Conservation (phyloP, 345 rosid species). For the Heritiera littoralis region DNA sequence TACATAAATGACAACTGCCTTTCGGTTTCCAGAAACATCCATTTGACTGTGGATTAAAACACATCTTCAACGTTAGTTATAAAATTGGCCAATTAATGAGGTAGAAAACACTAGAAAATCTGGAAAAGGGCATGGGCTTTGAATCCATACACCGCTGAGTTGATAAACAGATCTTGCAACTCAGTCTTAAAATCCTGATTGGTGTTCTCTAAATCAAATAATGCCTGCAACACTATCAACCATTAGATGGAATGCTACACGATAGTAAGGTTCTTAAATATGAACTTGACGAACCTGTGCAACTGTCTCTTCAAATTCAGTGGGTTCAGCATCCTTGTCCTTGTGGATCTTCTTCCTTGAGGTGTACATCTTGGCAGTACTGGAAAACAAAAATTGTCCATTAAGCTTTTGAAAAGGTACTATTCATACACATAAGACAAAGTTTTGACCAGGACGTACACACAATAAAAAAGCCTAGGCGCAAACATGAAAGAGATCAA, state of each 20-base stretch:
- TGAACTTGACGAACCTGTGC: conserved; percentile 53
- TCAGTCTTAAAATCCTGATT: conserved; percentile 82
- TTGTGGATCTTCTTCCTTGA: conserved; percentile 78
- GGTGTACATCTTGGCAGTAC: conserved; percentile 71
- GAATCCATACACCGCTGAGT: conserved; percentile 61
- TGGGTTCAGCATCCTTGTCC: conserved; percentile 81
- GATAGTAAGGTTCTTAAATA: background rate
- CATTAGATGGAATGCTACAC: background rate
- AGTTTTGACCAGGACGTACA: background rate
- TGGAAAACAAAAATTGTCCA: conserved; percentile 14
- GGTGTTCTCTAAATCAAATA: conserved; percentile 82
- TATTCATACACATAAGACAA: background rate
- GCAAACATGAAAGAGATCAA: background rate
- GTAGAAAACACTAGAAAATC: background rate
- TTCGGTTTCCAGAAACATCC: conserved; percentile 70
- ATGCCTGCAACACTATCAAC: conserved; percentile 48
- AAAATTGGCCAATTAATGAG: background rate
- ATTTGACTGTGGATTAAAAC: conserved; percentile 53
- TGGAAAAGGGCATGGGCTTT: background rate
- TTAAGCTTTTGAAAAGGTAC: background rate
- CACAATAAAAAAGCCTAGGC: too few species aligned
- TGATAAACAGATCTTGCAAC: conserved; percentile 78
- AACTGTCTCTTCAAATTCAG: conserved; percentile 83
- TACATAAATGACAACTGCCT: conserved; percentile 78
- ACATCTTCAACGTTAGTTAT: background rate